Conservation (phyloP, 306 rosid genomes). For the Pyrus pyrifolia region DNA sequence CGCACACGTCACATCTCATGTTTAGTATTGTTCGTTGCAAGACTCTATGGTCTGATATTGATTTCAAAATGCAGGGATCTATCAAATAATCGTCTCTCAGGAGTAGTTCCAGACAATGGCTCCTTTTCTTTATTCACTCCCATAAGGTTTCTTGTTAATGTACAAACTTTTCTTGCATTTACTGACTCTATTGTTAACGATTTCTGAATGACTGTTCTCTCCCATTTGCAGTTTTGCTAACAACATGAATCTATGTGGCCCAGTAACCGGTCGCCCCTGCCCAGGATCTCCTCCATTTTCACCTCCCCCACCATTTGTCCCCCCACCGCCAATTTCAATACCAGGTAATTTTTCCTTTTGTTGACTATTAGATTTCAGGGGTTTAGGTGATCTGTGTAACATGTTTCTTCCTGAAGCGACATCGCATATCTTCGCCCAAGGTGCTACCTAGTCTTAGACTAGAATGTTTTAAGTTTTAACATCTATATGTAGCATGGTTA, state of each 20-base stretch:
- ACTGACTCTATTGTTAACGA: conserved; percentile 4
- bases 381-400: neutral
- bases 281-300: conserved; percentile 99
- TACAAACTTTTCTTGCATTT: conserved; percentile 12
- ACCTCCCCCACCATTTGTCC: conserved; percentile 98
- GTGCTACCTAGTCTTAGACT: neutral
- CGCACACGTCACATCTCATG: neutral
- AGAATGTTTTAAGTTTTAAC: neutral
- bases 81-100: conserved; percentile 82
- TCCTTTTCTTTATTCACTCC: conserved; percentile 98
- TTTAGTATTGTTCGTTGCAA: neutral
- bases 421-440: neutral
- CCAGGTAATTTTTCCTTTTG: conserved; percentile 62
- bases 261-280: conserved; percentile 96
- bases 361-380: conserved; percentile 3
- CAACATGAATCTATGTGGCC: conserved; percentile 88
- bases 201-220: conserved; percentile 15
- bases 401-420: neutral
- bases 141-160: conserved; percentile 54
- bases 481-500: neutral
- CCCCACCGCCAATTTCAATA: conserved; percentile 73
- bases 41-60: neutral
- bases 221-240: conserved; percentile 80
- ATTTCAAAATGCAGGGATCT: conserved; percentile 63
- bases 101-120: conserved; percentile 93